These are phyloP conservation scores for Cryptosporidium parvum DNA, from an alignment of 169 alveolate species.

Conservation along the genomic window DNA sequence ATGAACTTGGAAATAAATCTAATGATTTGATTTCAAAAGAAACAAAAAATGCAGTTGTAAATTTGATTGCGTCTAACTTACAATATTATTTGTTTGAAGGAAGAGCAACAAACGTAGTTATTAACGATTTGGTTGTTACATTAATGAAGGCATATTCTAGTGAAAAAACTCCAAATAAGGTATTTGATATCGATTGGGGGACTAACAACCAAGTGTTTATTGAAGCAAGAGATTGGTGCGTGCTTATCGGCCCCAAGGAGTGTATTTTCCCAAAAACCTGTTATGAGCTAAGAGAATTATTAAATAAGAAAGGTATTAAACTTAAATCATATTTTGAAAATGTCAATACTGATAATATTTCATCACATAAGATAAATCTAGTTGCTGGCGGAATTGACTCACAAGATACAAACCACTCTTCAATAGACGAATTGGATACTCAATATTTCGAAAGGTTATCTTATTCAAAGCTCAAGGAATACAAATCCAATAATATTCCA, in stretches of 20 bases:
- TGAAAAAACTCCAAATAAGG: background rate
- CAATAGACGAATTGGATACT: conserved; percentile 60
- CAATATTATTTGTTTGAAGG: conserved; percentile 66
- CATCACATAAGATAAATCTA: background rate
- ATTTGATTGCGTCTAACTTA: conserved; percentile 56
- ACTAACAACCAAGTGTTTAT: conserved; percentile 49
- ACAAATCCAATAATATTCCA: conserved; percentile 57
- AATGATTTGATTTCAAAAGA: conserved; percentile 15
- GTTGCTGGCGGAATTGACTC: background rate
- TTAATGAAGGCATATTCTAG: conserved; percentile 49
- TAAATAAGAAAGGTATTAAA: conserved; percentile 41
- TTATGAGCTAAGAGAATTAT: conserved; percentile 53
- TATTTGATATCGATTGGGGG: conserved; percentile 18
- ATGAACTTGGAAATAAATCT: background rate
- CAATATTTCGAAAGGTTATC: conserved; percentile 25
- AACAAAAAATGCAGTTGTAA: conserved; percentile 11
- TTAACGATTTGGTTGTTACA: conserved; percentile 62
- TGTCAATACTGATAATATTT: background rate
- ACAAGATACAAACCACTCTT: conserved; percentile 21
- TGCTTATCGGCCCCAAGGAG: conserved; percentile 59
- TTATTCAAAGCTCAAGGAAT: conserved; percentile 27
- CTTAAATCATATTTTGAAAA: conserved; percentile 56
- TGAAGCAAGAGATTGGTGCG: conserved; percentile 76
- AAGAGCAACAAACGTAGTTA: conserved; percentile 20
- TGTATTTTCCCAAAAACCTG: conserved; percentile 67